phyloP scores from a whole-genome alignment of 805 yeast species.

The Myxozyma mucilagina region DNA sequence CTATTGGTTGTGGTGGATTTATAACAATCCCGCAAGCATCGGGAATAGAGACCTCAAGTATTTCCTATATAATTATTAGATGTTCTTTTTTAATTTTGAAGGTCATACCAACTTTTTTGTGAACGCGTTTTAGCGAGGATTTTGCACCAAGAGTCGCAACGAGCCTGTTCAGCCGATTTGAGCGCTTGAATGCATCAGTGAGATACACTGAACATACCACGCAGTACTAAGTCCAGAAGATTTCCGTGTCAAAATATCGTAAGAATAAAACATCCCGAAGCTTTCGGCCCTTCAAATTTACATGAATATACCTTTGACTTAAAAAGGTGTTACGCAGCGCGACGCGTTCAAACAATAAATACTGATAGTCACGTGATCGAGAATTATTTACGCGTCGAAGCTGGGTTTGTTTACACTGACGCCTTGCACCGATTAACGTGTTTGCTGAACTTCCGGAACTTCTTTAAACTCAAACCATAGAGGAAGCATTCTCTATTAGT shows the following conservation, averaged over 20 bases:
- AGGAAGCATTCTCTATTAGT: not conserved
- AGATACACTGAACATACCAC: constrained; percentile 18
- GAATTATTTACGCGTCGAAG: constrained; percentile 7
- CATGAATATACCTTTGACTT: no score
- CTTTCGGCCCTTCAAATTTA: not conserved
- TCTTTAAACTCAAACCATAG: not conserved
- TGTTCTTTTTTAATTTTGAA: no score
- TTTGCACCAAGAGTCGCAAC: constrained; percentile 35
- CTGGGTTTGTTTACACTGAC: not conserved
- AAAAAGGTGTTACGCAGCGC: not conserved
- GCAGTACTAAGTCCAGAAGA: constrained; percentile 30
- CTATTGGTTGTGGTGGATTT: constrained; percentile 35
- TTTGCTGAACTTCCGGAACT: not conserved
- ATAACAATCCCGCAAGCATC: constrained; percentile 30
- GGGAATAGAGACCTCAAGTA: constrained; percentile 32
- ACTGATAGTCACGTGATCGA: not conserved
- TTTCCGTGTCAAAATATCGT: constrained; percentile 22
- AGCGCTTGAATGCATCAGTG: not conserved
- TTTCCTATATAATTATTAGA: constrained; percentile 20
- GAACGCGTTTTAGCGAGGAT: constrained; percentile 29
- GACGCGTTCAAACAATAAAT: not conserved
- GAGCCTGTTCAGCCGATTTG: constrained; percentile 21
- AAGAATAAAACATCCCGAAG: constrained; percentile 30
- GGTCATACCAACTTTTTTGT: constrained; percentile 19
- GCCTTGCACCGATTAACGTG: not conserved